Conservation (phyloP, 208 protist species). For the Porcisia hertigi region DNA sequence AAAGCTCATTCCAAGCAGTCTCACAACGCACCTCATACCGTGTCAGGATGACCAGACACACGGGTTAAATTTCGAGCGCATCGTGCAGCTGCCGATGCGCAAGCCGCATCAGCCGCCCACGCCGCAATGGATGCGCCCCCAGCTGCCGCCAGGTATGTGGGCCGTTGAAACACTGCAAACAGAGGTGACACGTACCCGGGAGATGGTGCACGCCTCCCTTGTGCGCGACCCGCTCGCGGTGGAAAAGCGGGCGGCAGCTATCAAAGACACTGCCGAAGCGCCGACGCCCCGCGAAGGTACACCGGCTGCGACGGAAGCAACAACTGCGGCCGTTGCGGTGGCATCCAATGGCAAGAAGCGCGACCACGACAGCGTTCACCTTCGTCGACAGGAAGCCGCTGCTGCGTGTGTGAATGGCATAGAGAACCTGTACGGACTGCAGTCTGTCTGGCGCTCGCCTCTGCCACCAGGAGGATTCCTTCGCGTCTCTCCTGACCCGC, state of each 20-base stretch:
- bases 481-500: conserved; percentile 56
- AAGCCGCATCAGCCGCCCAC: conserved; percentile 6
- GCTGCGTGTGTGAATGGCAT: conserved; percentile 34
- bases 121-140: conserved; percentile 10
- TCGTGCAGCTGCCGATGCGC: conserved; percentile 7
- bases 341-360: conserved; percentile 8
- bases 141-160: conserved; percentile 10
- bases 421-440: conserved; percentile 75
- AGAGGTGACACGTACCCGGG: neutral
- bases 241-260: neutral
- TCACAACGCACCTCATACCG: neutral
- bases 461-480: conserved; percentile 80
- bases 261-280: neutral
- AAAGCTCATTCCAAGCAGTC: neutral
- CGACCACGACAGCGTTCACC: neutral
- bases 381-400: conserved; percentile 35
- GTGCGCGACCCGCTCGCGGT: conserved; percentile 9
- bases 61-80: neutral
- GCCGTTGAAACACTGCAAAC: neutral
- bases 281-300: neutral
- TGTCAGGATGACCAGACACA: neutral
- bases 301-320: neutral
- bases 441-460: conserved; percentile 64
- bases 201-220: conserved; percentile 9
- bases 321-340: neutral